Evolutionary conservation across 202 grass and related monocot species (phyloP).

Genomic region (Tripidium arundinaceum): DNA sequence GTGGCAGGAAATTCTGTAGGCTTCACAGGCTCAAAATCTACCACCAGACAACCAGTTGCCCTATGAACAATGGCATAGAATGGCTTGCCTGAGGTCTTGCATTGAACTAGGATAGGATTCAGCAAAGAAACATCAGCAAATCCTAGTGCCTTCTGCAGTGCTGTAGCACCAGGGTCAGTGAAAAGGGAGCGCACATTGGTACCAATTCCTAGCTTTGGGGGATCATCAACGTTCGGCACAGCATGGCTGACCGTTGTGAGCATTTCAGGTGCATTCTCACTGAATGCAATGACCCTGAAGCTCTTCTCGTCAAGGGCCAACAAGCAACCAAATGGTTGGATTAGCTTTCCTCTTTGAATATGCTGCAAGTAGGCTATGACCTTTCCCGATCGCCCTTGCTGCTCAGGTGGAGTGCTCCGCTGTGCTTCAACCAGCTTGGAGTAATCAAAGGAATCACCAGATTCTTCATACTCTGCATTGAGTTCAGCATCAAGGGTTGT

Average conservation of each 20-base stretch:
- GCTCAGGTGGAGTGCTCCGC: not conserved
- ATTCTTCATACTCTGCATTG: slow-evolving; percentile 77
- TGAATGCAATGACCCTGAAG: slow-evolving; percentile 62
- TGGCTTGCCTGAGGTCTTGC: slow-evolving; percentile 76
- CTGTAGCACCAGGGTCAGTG: slow-evolving; percentile 52
- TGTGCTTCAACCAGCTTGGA: slow-evolving; percentile 53
- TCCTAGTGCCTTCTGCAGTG: slow-evolving; percentile 64
- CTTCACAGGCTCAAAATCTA: slow-evolving; percentile 92
- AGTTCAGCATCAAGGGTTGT: slow-evolving; percentile 78
- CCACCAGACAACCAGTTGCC: slow-evolving; percentile 59
- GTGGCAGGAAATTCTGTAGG: slow-evolving; percentile 66
- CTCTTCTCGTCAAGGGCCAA: slow-evolving; percentile 79
- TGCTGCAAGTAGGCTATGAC: slow-evolving; percentile 85
- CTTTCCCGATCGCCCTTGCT: slow-evolving; percentile 31
- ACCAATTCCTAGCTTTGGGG: slow-evolving; percentile 54
- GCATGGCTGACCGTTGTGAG: slow-evolving; percentile 56
- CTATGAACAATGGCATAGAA: slow-evolving; percentile 90
- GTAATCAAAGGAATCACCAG: slow-evolving; percentile 67
- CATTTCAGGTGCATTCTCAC: slow-evolving; percentile 82
- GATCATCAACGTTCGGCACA: slow-evolving; percentile 58
- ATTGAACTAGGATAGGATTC: slow-evolving; percentile 81
- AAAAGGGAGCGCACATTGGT: slow-evolving; percentile 62
- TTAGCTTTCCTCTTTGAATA: slow-evolving; percentile 70
- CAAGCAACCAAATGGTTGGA: slow-evolving; percentile 85
- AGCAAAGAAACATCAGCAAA: slow-evolving; percentile 75